These are phyloP conservation scores for Zelopaecilomyces penicillatus DNA, from an alignment of 2,329 filamentous ascomycete species.

Conservation along the genomic window DNA sequence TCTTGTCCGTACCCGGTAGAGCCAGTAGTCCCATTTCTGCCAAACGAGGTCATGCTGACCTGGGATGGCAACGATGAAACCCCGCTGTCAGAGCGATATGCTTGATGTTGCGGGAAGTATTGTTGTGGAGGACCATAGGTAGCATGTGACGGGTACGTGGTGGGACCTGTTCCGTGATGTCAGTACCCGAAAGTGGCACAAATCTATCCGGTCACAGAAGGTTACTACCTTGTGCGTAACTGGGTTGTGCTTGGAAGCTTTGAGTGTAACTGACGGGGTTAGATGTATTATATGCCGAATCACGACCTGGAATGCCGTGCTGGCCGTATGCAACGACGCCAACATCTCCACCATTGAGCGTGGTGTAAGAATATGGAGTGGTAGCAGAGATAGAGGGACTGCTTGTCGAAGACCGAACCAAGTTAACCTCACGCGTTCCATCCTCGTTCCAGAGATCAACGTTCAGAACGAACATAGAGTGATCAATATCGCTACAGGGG, in stretches of 20 bases:
- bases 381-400: conserved; percentile 74
- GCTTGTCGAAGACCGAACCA: conserved; percentile 55
- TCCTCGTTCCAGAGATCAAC: conserved; percentile 63
- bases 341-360: conserved; percentile 31
- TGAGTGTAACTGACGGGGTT: conserved; percentile 22
- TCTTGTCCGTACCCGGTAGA: conserved; percentile 21
- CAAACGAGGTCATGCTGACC: conserved; percentile 17
- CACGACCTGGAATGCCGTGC: conserved; percentile 29
- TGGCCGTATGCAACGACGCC: conserved; percentile 21
- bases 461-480: conserved; percentile 46
- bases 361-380: conserved; percentile 64
- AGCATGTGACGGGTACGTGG: conserved; percentile 22
- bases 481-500: conserved; percentile 26
- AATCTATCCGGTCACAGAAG: not conserved
- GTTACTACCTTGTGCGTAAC: conserved; percentile 24
- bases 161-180: conserved; percentile 10
- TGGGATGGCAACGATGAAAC: conserved; percentile 20
- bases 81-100: conserved; percentile 20
- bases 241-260: conserved; percentile 23
- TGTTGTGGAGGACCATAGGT: conserved; percentile 30
- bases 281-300: conserved; percentile 23
- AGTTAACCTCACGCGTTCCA: conserved; percentile 55
- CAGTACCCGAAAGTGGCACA: no score
- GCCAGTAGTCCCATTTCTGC: conserved; percentile 15
- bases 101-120: conserved; percentile 26